Percentiles rank a stretch among this genome's conserved stretches.
Conservation (phyloP, 305 asterid genomes). For the Solanum hybrid region DNA sequence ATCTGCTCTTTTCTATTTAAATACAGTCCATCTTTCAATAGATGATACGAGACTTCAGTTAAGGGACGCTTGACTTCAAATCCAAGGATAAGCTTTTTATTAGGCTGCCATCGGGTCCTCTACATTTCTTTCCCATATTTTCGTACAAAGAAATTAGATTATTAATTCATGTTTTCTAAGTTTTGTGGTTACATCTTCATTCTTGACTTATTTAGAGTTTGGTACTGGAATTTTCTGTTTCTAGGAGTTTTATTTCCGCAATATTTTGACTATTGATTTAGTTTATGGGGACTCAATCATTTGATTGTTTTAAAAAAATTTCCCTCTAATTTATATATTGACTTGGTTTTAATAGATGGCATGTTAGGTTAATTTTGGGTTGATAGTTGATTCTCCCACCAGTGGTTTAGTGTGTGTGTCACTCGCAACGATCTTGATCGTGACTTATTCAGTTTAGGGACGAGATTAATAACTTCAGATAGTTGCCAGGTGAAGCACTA, state of each 20-base stretch:
- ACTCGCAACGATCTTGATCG: neutral
- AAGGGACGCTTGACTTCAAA: neutral
- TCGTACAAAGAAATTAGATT: neutral
- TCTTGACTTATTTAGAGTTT: neutral
- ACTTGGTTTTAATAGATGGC: neutral
- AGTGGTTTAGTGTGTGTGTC: neutral
- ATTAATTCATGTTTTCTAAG: neutral
- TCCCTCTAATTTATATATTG: no score
- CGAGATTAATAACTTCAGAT: neutral
- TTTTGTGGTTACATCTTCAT: neutral
- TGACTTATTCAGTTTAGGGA: neutral
- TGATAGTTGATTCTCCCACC: neutral
- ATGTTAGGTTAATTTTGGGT: neutral
- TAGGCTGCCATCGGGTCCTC: neutral
- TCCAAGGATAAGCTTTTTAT: neutral
- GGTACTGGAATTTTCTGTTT: no score
- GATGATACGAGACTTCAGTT: neutral
- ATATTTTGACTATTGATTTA: neutral
- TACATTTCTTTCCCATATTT: neutral
- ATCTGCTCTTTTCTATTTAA: no score
- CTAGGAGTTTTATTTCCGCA: neutral
- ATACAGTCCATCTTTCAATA: neutral
- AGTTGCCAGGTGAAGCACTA: neutral
- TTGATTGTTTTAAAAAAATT: no score
- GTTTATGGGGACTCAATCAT: neutral